These are phyloP conservation scores for Lycium ferocissimum DNA, from an alignment of 257 asterid species.

Conservation along the genomic window DNA sequence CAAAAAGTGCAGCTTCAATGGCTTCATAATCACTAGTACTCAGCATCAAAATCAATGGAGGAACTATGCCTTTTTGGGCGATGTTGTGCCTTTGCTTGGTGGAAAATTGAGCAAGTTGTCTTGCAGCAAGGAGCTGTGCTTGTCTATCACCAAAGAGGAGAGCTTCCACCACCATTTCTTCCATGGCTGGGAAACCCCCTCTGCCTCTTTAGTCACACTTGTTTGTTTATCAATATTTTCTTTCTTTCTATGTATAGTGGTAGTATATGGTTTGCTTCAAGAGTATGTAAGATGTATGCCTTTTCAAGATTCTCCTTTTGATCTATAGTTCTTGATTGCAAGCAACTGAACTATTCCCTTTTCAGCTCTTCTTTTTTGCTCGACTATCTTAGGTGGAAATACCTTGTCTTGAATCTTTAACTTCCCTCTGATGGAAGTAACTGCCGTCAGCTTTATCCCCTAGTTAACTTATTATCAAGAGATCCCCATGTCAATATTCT, in stretches of 20 bases:
- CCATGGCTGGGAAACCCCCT: slow-evolving; percentile 52
- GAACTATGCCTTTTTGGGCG: slow-evolving; percentile 58
- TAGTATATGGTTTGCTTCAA: slow-evolving; percentile 58
- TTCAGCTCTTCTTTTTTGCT: slow-evolving; percentile 32
- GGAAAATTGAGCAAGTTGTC: slow-evolving; percentile 52
- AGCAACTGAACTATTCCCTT: slow-evolving; percentile 64
- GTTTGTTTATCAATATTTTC: slow-evolving; percentile 18
- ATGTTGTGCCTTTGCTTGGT: slow-evolving; percentile 60
- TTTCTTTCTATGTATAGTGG: slow-evolving; percentile 1
- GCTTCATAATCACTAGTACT: slow-evolving; percentile 57
- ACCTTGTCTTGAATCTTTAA: slow-evolving; percentile 47
- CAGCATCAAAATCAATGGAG: slow-evolving; percentile 68
- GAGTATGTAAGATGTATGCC: slow-evolving; percentile 59
- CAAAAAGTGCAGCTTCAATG: slow-evolving; percentile 71
- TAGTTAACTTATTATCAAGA: slow-evolving; percentile 18
- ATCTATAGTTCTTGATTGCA: slow-evolving; percentile 65
- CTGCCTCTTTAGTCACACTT: slow-evolving; percentile 21
- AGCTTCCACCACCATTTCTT: slow-evolving; percentile 63
- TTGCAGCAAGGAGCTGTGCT: slow-evolving; percentile 62
- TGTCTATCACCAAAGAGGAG: slow-evolving; percentile 65
- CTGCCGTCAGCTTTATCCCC: slow-evolving; percentile 34
- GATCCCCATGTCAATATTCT: neutral
- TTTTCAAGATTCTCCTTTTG: slow-evolving; percentile 37
- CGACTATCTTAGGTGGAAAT: slow-evolving; percentile 47
- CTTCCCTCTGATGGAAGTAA: slow-evolving; percentile 56